Evolutionary conservation across 495 filamentous ascomycete genomes (phyloP).

Genomic region (Aspergillus bridgeri): DNA sequence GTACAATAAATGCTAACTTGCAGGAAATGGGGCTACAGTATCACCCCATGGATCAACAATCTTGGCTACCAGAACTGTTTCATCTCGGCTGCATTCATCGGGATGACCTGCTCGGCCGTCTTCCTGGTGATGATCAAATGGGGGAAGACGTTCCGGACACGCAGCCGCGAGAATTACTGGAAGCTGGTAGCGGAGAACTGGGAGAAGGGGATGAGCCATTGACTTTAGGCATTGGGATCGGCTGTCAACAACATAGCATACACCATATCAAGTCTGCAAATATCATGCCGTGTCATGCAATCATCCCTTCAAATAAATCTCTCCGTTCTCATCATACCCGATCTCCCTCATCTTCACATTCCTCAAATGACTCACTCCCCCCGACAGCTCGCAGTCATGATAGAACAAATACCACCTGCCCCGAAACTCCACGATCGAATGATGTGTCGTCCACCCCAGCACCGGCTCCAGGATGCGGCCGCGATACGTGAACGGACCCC

Average conservation of each 20-base stretch:
- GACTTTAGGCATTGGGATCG: too few species aligned
- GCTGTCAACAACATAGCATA: background rate
- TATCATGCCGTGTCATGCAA: too few species aligned
- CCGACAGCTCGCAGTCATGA: conserved; percentile 63
- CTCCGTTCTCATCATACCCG: conserved; percentile 61
- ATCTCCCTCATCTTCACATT: conserved; percentile 70
- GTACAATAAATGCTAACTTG: conserved; percentile 2
- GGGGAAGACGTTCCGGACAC: conserved; percentile 43
- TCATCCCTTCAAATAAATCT: conserved; percentile 46
- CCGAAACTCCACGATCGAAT: conserved; percentile 69
- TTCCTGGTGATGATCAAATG: conserved; percentile 56
- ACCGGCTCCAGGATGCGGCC: conserved; percentile 71
- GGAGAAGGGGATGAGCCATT: conserved; percentile 41
- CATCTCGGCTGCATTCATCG: conserved; percentile 58
- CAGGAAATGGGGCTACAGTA: conserved; percentile 28
- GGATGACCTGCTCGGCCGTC: conserved; percentile 49
- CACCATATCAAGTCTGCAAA: too few species aligned
- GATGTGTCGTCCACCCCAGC: conserved; percentile 75
- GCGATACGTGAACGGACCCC: conserved; percentile 67
- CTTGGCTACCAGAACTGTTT: conserved; percentile 64
- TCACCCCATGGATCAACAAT: conserved; percentile 60
- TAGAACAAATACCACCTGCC: conserved; percentile 70
- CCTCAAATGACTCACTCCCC: conserved; percentile 62
- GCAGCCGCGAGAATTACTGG: conserved; percentile 43
- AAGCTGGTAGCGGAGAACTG: conserved; percentile 36